phyloP scores from a whole-genome alignment of 352 stramenopile species.

The Phytophthora meadii region DNA sequence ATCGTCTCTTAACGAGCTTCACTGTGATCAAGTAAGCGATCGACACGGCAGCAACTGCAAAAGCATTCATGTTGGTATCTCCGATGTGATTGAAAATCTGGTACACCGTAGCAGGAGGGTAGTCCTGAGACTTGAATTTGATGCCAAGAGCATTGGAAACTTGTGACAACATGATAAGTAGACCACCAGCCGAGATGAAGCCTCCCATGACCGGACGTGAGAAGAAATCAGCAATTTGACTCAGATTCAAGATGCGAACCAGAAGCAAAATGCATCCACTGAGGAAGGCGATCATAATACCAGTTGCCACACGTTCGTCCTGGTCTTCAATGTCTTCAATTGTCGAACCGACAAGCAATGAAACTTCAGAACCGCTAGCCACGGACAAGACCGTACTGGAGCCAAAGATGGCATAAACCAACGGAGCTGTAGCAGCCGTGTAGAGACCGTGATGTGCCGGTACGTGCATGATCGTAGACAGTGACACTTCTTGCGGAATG shows the following conservation, averaged over 20 bases:
- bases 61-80: slow-evolving; percentile 23
- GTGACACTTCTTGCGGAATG: slow-evolving; percentile 21
- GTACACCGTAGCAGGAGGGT: slow-evolving; percentile 21
- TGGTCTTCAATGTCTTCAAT: slow-evolving; percentile 23
- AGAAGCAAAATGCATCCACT: slow-evolving; percentile 23
- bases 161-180: slow-evolving; percentile 29
- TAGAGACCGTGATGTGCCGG: slow-evolving; percentile 23
- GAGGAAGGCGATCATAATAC: slow-evolving; percentile 23
- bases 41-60: slow-evolving; percentile 13
- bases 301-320: slow-evolving; percentile 18
- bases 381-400: slow-evolving; percentile 27
- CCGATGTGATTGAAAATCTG: slow-evolving; percentile 15
- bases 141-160: slow-evolving; percentile 25
- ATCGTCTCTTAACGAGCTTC: slow-evolving; percentile 22
- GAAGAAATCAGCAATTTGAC: slow-evolving; percentile 29
- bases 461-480: slow-evolving; percentile 23
- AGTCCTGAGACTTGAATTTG: slow-evolving; percentile 23
- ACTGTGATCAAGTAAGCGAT: slow-evolving; percentile 14
- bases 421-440: slow-evolving; percentile 16
- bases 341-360: slow-evolving; percentile 17
- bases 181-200: slow-evolving; percentile 23
- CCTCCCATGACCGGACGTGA: slow-evolving; percentile 26
- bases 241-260: slow-evolving; percentile 18
- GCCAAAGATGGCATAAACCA: slow-evolving; percentile 27
- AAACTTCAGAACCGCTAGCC: slow-evolving; percentile 23